Evolutionary conservation across 805 yeast species (phyloP), one percentile per base, ranked within the genome.

Genomic region (Zygosaccharomyces kombuchaensis): DNA sequence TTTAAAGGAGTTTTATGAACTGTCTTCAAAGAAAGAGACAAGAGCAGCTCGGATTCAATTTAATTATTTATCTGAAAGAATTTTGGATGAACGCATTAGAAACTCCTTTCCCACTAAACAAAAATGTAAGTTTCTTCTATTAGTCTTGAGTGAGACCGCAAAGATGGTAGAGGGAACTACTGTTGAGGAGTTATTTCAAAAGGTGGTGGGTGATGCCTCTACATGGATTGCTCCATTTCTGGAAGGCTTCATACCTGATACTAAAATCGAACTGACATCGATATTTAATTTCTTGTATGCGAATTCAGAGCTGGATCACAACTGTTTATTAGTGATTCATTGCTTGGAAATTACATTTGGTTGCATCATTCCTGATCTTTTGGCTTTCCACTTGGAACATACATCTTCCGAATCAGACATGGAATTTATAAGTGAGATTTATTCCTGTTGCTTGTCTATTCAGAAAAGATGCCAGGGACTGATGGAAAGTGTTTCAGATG

Each of bases 361-460:
- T 12, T 21, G 29, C 10, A 27, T 46, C 6, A 9, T 46, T 23
- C 42, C 49, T 21, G 34, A 37, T 9, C 9, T 46, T 17, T 30
- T 42, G 19, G 40, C 43, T 14, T 10, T 21, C 23, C 25, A 25
- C 12, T 27, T 13, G 40, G 44, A 46, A 35, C 9, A 12, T 6
- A 9, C 19, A 2, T 5, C 32, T 4, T 22, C 35, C 14, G 34
- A 27, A 8, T 19, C 17, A 2, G n/a, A 32, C 9, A 16, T 35
- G 10, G 21, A 23, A 19, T 9, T 10, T 2, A 16, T 36, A 4
- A 30, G 43, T 23, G 37, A 34, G 14, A 25, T 37, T n/a, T 42
- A 38, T 34, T 36, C 49, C 2, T 9, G 21, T 27, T 42, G 40
- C 21, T 29, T 42, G 29, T 37, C 40, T 22, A 46, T 46, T 19